Conservation (phyloP, 169 alveolate species). For the Prorocentrum cordatum region DNA sequence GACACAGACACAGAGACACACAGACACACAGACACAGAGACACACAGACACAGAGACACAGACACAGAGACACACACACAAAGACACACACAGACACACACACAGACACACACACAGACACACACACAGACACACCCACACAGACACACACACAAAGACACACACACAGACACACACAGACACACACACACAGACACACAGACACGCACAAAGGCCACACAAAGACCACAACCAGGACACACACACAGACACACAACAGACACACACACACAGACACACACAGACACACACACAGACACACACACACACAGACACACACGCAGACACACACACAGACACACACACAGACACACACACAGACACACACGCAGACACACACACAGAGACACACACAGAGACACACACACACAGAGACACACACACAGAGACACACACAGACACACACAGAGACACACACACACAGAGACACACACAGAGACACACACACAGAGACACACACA, state of each 20-base stretch:
- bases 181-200: background rate
- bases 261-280: background rate
- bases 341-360: constrained; percentile 9
- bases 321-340: constrained; percentile 9
- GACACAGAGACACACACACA: constrained; percentile 1
- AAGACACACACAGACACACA: background rate
- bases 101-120: constrained; percentile 3
- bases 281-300: constrained; percentile 6
- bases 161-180: background rate
- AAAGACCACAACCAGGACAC: background rate
- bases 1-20: background rate
- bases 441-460: constrained; percentile 5
- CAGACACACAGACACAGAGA: background rate
- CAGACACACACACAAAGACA: background rate
- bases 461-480: constrained; percentile 7
- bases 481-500: background rate
- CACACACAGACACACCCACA: background rate
- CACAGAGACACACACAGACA: constrained; percentile 9
- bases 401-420: constrained; percentile 12
- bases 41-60: constrained; percentile 1
- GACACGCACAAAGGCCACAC: background rate
- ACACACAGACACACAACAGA: background rate
- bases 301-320: constrained; percentile 13
- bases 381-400: constrained; percentile 4
- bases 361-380: constrained; percentile 15